phyloP scores from a whole-genome alignment of 163 green algal genomes.

The Coccomyxa subellipsoidea region DNA sequence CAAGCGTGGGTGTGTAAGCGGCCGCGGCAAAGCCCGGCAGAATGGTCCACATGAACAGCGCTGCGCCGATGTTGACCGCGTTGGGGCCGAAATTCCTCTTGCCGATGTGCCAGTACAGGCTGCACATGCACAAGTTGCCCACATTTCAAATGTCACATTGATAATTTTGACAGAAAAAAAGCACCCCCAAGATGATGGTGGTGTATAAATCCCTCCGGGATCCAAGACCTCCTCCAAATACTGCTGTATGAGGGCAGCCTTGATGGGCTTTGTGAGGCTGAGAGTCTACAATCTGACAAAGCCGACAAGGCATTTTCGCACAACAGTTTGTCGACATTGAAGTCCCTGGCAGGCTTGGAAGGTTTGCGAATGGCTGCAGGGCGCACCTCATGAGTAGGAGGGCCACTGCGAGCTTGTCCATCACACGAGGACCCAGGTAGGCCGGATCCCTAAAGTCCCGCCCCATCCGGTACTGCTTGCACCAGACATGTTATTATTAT shows the following conservation, averaged over 20 bases:
- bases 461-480: slow-evolving; percentile 5
- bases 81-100: neutral
- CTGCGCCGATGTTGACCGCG: slow-evolving; percentile 28
- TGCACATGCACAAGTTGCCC: slow-evolving; percentile 3
- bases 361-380: no score
- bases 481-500: neutral
- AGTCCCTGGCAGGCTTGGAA: no score
- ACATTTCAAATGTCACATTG: no score
- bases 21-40: slow-evolving; percentile 22
- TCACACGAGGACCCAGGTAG: slow-evolving; percentile 4
- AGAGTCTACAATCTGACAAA: no score
- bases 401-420: slow-evolving; percentile 16
- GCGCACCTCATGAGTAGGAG: slow-evolving; percentile 9
- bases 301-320: no score
- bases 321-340: no score
- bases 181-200: no score
- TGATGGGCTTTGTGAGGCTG: no score
- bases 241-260: no score
- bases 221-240: no score
- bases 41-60: slow-evolving; percentile 37
- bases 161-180: no score
- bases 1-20: slow-evolving; percentile 16
- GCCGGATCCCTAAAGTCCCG: slow-evolving; percentile 3
- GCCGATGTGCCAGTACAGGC: slow-evolving; percentile 7
- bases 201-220: no score